Evolutionary conservation across 129 eudicot species (phyloP), one percentile per base, ranked within the genome.

Genomic region (Flaveria brownii): DNA sequence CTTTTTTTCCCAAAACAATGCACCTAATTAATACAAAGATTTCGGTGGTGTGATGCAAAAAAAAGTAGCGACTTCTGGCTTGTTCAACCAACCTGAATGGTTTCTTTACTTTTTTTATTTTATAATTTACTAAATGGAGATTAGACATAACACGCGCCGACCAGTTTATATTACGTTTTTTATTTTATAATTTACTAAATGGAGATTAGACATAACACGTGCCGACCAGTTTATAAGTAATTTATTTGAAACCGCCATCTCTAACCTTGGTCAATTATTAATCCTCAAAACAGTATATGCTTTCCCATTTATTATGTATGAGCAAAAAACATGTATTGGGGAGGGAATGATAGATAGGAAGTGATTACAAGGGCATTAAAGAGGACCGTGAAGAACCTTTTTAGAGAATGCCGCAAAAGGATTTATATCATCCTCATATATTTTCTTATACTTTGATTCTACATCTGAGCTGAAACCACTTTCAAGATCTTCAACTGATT

Each of bases 371-470:
- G 41, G 41, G 41, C 41, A 22, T 56, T 18, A 42, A 54, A 68
- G 67, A 67, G 15, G 5, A 39, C 1, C 2, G 39, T 72, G 30
- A 68, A n/a, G 26, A 70, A 95, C 99, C 99, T 95, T 95, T 81
- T 89, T 91, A 2, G 99, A 95, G 77, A 95, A 95, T 66, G 99
- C 99, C 50, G 99, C 97, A 87, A 95, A 95, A 15, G 99, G 99
- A 84, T 95, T 95, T 41, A 95, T 95, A 78, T 95, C 97, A 14
- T 95, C 99, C 81, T 95, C 99, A 16, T 95, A 95, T 75, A 95
- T 95, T 81, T 95, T 95, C 86, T 95, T 95, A 75, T 95, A 95
- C 87, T 95, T 95, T 65, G 99, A 87, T 86, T 95, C 99, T 54
- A 95, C 97, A 80, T 95, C 99, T 51, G 99, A 91, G 89, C 85